Evolutionary conservation across 352 stramenopile genomes (phyloP).

Genomic region (Phytopythium kandeliae): DNA sequence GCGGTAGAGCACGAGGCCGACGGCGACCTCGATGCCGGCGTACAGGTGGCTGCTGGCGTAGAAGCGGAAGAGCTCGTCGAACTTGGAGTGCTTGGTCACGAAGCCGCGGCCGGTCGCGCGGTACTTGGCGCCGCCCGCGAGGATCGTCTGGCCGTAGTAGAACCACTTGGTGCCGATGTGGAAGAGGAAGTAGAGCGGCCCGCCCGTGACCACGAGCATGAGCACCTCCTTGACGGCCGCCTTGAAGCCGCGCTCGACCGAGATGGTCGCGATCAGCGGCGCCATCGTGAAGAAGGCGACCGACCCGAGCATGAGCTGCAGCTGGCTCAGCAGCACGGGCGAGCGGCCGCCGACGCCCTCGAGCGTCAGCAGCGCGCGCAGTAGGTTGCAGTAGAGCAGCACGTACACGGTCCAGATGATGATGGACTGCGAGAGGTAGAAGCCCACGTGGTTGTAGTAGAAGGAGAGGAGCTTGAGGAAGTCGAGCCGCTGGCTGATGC

Average conservation of each 20-base stretch:
- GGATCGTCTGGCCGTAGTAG: conserved; percentile 98
- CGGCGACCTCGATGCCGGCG: conserved; percentile 89
- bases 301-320: conserved; percentile 96
- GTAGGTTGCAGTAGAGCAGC: conserved; percentile 95
- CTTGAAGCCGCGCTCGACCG: conserved; percentile 97
- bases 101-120: conserved; percentile 97
- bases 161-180: conserved; percentile 99
- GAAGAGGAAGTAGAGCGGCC: conserved; percentile 99
- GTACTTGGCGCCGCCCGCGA: conserved; percentile 98
- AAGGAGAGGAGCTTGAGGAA: conserved; percentile 98
- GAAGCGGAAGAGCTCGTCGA: conserved; percentile 98
- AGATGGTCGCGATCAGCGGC: conserved; percentile 96
- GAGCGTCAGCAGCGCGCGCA: conserved; percentile 90
- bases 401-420: conserved; percentile 98
- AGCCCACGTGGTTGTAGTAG: conserved; percentile 99
- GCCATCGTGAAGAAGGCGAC: conserved; percentile 97
- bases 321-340: conserved; percentile 91
- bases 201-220: conserved; percentile 96
- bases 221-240: conserved; percentile 90
- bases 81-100: conserved; percentile 97
- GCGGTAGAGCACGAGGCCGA: conserved; percentile 92
- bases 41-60: conserved; percentile 98
- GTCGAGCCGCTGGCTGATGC: conserved; percentile 96
- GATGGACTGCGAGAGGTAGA: conserved; percentile 97
- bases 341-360: conserved; percentile 90